phyloP scores from a whole-genome alignment of 441 rosid genomes.

The Syzygium syzygioides region DNA sequence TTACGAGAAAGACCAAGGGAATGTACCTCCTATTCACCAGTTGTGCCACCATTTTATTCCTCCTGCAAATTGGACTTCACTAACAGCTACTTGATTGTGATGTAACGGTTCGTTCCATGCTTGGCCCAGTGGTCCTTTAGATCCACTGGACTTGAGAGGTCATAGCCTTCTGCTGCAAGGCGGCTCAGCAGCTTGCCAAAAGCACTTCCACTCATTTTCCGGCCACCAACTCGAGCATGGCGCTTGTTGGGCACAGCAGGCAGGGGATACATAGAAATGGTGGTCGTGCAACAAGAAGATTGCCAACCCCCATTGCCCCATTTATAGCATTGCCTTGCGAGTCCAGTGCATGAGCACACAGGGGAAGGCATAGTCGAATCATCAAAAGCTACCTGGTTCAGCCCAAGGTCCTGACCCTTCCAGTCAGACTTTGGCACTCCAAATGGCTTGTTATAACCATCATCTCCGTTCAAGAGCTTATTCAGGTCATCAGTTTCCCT shows the following conservation, averaged over 20 bases:
- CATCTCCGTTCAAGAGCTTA: slow-evolving; percentile 45
- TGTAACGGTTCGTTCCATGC: slow-evolving; percentile 94
- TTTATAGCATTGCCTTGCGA: slow-evolving; percentile 84
- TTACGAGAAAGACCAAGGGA: background rate
- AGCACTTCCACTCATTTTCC: slow-evolving; percentile 98
- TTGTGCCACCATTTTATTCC: background rate
- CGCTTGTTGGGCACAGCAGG: slow-evolving; percentile 87
- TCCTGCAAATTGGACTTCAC: slow-evolving; percentile 1
- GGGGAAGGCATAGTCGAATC: slow-evolving; percentile 92
- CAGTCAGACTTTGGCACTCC: slow-evolving; percentile 57
- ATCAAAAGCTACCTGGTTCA: slow-evolving; percentile 82
- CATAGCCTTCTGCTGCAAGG: slow-evolving; percentile 87
- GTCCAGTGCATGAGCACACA: slow-evolving; percentile 89
- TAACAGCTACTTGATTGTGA: slow-evolving; percentile 64
- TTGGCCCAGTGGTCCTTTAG: slow-evolving; percentile 95
- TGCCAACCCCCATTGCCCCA: slow-evolving; percentile 99
- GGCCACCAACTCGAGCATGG: slow-evolving; percentile 90
- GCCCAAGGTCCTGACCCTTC: slow-evolving; percentile 78
- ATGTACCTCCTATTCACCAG: background rate
- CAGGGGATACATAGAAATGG: slow-evolving; percentile 75
- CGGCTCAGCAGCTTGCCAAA: slow-evolving; percentile 91
- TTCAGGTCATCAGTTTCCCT: slow-evolving; percentile 65
- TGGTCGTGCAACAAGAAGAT: slow-evolving; percentile 94
- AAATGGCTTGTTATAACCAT: slow-evolving; percentile 39
- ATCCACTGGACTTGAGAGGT: slow-evolving; percentile 80